phyloP scores from a whole-genome alignment of 805 yeast species.

The Teunomyces kruisii region DNA sequence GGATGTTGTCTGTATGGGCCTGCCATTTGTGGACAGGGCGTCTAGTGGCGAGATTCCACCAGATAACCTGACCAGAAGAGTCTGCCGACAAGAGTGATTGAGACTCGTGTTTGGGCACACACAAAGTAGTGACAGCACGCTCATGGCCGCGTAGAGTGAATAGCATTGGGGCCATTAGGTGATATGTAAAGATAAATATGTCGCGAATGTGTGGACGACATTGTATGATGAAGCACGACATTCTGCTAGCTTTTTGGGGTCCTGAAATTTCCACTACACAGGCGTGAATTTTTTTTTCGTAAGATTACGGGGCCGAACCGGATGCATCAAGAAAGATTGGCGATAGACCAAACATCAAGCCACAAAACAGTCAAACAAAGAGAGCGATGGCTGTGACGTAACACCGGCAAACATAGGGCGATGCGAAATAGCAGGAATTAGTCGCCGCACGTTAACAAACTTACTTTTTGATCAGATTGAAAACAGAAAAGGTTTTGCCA shows the following conservation, averaged over 20 bases:
- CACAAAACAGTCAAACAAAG: no score
- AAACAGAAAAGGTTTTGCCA: neutral
- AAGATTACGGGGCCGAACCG: neutral
- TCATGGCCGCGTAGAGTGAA: constrained; percentile 25
- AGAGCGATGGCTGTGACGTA: no score
- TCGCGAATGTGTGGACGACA: constrained; percentile 10
- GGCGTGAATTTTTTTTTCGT: no score
- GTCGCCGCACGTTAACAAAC: no score
- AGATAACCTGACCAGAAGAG: constrained; percentile 57
- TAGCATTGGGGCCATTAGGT: neutral
- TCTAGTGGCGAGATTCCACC: constrained; percentile 63
- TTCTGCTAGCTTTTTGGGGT: neutral
- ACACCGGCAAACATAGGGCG: no score
- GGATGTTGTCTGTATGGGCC: constrained; percentile 54
- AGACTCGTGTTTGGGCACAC: neutral
- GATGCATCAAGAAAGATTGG: neutral
- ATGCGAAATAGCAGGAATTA: no score
- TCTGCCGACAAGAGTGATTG: constrained; percentile 53
- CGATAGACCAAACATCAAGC: neutral
- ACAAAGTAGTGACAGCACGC: constrained; percentile 14
- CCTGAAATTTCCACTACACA: neutral
- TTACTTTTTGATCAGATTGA: no score
- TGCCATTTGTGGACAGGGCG: constrained; percentile 59
- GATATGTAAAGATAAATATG: neutral
- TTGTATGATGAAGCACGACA: neutral